phyloP scores from a whole-genome alignment of 257 asterid genomes.

The Linderniella brevidens region DNA sequence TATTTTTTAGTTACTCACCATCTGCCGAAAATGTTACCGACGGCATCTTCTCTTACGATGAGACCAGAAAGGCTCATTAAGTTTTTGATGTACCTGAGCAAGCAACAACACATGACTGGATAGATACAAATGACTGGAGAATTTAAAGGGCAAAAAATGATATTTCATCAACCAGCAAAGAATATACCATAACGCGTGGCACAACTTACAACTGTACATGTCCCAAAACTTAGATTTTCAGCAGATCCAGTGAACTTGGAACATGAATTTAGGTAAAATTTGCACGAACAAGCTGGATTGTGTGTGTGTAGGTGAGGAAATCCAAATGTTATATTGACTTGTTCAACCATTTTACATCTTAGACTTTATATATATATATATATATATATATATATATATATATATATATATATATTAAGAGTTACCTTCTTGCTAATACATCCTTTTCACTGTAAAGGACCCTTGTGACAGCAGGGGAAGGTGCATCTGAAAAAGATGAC shows the following conservation, averaged over 20 bases:
- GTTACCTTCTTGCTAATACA: conserved; percentile 68
- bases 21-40: conserved; percentile 85
- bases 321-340: not conserved
- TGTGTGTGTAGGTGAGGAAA: no score
- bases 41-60: conserved; percentile 71
- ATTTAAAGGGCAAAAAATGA: not conserved
- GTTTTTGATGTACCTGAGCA: conserved; percentile 57
- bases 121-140: conserved; percentile 1
- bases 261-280: no score
- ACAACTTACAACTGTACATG: no score
- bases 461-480: conserved; percentile 85
- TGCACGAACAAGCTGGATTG: no score
- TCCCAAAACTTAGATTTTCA: no score
- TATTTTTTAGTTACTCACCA: conserved; percentile 45
- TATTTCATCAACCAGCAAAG: not conserved
- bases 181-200: no score
- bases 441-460: conserved; percentile 80
- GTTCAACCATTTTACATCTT: no score
- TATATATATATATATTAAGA: not conserved
- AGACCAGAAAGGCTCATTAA: conserved; percentile 69
- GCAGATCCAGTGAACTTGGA: no score
- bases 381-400: no score
- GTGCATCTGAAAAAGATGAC: conserved; percentile 68
- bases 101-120: not conserved
- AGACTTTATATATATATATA: no score